Base-by-base conservation (phyloP, 1,284 basidiomycete species). In the Coniophora puteana region DNA sequence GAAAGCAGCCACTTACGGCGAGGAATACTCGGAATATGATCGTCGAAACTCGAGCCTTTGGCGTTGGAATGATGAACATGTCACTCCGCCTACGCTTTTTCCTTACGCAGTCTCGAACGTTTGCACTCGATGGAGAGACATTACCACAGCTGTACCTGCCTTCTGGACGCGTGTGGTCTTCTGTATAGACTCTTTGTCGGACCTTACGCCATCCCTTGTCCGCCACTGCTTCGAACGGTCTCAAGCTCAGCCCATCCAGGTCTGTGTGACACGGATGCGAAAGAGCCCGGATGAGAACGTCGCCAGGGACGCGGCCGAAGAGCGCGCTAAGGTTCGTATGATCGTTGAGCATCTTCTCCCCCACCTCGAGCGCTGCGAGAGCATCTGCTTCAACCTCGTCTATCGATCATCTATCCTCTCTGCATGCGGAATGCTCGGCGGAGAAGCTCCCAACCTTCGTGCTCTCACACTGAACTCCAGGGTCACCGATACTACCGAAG, bases 331-430 rank as follows among this genome's bases (percentile, higher is more conserved):
- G 12, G 37, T 43, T 4, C 11, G 16, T 22, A n/a, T 21, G 10
- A 39, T 39, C 20, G 32, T 29, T n/a, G 18, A 21, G 11, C 20
- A 27, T n/a, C 23, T 44, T 22, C 12, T 22, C 5, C 31, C 13
- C 24, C 39, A 44, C 22, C 41, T 44, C 27, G 13, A n/a, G 8
- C 39, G 43, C n/a, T 44, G 43, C 30, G 24, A 17, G 16, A 42
- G 25, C 20, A 26, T 44, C 24, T 16, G 18, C 24, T 35, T 35
- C 22, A 8, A 32, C 16, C 40, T 44, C 23, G 27, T 18, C 16
- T 34, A 42, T 13, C 41, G 43, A 31, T 44, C 43, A 8, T 44
- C 43, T 33, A 23, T 44, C 43, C 1, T 35, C 24, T 28, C 30
- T 42, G 10, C 29, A 20, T 14, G 14, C 20, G 30, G 18, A 35